phyloP scores from a whole-genome alignment of 768 basidiomycete species.

The Termitomyces sp. region DNA sequence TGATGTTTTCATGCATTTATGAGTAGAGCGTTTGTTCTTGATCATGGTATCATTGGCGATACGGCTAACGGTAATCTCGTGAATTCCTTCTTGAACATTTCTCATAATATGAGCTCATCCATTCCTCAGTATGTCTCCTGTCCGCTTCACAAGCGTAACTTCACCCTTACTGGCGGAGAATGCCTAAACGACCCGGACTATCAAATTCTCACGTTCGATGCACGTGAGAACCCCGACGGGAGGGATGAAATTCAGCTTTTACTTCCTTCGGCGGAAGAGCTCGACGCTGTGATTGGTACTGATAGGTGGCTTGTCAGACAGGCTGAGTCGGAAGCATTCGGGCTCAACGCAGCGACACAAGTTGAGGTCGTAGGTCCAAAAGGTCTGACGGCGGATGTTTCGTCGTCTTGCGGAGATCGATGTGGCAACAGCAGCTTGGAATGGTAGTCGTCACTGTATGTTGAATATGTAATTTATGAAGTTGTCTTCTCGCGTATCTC shows the following conservation, averaged over 20 bases:
- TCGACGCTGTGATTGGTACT: conserved; percentile 60
- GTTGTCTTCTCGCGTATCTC: neutral
- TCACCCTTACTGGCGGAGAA: conserved; percentile 45
- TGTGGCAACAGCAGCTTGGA: conserved; percentile 3
- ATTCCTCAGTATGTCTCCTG: conserved; percentile 22
- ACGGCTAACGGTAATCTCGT: conserved; percentile 44
- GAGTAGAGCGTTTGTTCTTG: conserved; percentile 59
- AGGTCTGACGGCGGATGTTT: neutral
- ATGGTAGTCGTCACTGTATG: neutral
- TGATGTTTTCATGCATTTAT: neutral
- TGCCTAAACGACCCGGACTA: conserved; percentile 58
- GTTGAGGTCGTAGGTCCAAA: conserved; percentile 23
- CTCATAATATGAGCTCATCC: conserved; percentile 9
- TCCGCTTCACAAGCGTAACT: conserved; percentile 67
- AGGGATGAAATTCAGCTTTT: conserved; percentile 35
- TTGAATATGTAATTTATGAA: neutral
- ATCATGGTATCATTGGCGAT: conserved; percentile 66
- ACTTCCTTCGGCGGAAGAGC: conserved; percentile 47
- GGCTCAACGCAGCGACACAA: conserved; percentile 23
- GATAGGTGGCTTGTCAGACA: conserved; percentile 59
- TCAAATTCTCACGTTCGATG: conserved; percentile 57
- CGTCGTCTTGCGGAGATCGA: neutral
- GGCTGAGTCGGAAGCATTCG: conserved; percentile 37
- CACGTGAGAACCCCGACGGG: conserved; percentile 33
- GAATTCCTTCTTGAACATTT: conserved; percentile 14